Conservation (phyloP, 2,329 filamentous ascomycete genomes). For the Penicillium sp. region DNA sequence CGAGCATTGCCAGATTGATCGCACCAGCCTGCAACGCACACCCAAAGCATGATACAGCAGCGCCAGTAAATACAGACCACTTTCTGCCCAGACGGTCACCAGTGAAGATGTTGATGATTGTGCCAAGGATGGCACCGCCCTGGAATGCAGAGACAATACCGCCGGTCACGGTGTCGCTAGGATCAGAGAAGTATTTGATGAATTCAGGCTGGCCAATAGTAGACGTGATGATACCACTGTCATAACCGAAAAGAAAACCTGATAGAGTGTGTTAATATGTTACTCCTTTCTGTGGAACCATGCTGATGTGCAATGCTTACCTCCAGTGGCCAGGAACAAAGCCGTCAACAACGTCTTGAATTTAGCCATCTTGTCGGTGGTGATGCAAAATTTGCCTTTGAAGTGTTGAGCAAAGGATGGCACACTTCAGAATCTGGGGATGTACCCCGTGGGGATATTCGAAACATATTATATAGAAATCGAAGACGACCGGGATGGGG, state of each 20-base stretch:
- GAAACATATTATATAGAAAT: neutral
- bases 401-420: neutral
- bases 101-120: slow-evolving; percentile 16
- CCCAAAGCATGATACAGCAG: slow-evolving; percentile 14
- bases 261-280: neutral
- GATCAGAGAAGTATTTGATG: slow-evolving; percentile 24
- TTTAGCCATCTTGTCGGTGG: slow-evolving; percentile 2
- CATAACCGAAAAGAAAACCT: slow-evolving; percentile 35
- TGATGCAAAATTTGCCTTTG: neutral
- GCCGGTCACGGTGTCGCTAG: slow-evolving; percentile 22
- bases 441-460: neutral
- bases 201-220: slow-evolving; percentile 31
- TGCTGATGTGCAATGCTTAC: neutral
- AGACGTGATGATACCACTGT: slow-evolving; percentile 32
- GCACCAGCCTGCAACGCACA: slow-evolving; percentile 28
- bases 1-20: slow-evolving; percentile 27
- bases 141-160: slow-evolving; percentile 40
- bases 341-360: slow-evolving; percentile 18
- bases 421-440: neutral
- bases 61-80: slow-evolving; percentile 10
- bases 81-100: slow-evolving; percentile 15
- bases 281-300: no score
- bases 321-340: slow-evolving; percentile 21
- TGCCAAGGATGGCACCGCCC: slow-evolving; percentile 31
- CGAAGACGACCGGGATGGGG: neutral